Base-by-base conservation (phyloP, 345 rosid genomes). In the Raphanus sativus region DNA sequence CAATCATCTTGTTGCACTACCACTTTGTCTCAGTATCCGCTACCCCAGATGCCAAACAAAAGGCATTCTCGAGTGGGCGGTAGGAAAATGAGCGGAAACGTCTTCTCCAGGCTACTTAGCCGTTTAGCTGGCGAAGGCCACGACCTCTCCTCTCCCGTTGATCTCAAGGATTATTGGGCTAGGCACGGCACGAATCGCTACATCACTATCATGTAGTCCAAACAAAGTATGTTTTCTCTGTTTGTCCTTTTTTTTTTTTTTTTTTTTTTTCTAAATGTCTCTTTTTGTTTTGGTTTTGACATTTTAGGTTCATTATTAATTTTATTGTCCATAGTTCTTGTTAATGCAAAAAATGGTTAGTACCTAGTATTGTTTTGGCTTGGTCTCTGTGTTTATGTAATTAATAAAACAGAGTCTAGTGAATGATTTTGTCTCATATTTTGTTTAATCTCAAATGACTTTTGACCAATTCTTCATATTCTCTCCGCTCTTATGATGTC, bases 1-100 rank as follows among this genome's bases (percentile, higher is more conserved):
- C 99, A 95, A 81, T 92, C 98, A 0, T 86, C 97, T n/a, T 95
- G 99, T 77, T 95, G 98, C 87, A 95, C 98, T 8, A 95, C 94
- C 54, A 81, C 89, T 71, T 3, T 95, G 77, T 92, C 99, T 25
- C 81, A 85, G 69, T 87, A 88, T 81, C 99, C 98, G 0, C 83
- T 95, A 4, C 98, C 98, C 3, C 94, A 85, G 82, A 81, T 92
- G 89, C 94, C 97, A 12, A 91, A 91, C 78, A 95, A 91, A 72
- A 86, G 98, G 5, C 99, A 88, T 69, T 87, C 94, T 15, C 86
- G 99, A 25, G 84, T 95, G 48, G 93, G 99, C 17, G 98, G 99
- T 25, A 77, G 99, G 81, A 95, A 95, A 78, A 92, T 92, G 98
- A 95, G 99, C 21, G 98, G 97, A 10, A 81, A 86, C 48, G 96